Conservation (phyloP, 352 stramenopile genomes). For the Globisporangium splendens region DNA sequence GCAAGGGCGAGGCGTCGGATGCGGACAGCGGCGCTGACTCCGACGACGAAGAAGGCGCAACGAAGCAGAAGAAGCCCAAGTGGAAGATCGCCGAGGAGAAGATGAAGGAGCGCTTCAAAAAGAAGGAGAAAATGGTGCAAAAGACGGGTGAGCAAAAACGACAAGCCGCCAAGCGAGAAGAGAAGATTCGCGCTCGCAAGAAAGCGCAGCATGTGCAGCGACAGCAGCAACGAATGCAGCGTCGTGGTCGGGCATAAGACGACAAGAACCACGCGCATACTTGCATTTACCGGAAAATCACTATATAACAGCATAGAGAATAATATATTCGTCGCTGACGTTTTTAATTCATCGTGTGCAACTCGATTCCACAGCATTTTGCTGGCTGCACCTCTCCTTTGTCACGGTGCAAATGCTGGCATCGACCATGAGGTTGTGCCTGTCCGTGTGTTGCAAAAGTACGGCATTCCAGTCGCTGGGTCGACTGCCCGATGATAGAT, state of each 20-base stretch:
- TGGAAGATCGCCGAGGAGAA: constrained; percentile 58
- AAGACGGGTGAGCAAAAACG: constrained; percentile 77
- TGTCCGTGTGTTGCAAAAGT: constrained; percentile 59
- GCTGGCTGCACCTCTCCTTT: background rate
- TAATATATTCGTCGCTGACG: constrained; percentile 14
- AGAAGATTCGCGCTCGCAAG: constrained; percentile 80
- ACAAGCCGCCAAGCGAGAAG: constrained; percentile 73
- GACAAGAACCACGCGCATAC: background rate
- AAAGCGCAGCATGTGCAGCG: constrained; percentile 72
- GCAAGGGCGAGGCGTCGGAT: constrained; percentile 40
- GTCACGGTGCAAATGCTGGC: constrained; percentile 33
- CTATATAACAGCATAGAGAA: constrained; percentile 18
- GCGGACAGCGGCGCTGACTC: constrained; percentile 27
- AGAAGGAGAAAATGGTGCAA: constrained; percentile 67
- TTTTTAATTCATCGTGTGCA: background rate
- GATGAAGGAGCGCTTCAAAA: constrained; percentile 80
- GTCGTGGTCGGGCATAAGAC: constrained; percentile 21
- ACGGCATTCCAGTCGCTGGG: constrained; percentile 34
- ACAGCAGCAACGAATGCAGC: constrained; percentile 50
- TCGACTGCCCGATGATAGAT: constrained; percentile 49
- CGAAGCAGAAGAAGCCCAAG: constrained; percentile 53
- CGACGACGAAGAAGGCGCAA: constrained; percentile 12
- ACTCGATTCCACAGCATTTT: background rate
- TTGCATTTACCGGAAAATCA: constrained; percentile 5
- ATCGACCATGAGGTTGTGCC: constrained; percentile 49